Evolutionary conservation across 331 rosid genomes (phyloP).

Genomic region (Acacia concinna): DNA sequence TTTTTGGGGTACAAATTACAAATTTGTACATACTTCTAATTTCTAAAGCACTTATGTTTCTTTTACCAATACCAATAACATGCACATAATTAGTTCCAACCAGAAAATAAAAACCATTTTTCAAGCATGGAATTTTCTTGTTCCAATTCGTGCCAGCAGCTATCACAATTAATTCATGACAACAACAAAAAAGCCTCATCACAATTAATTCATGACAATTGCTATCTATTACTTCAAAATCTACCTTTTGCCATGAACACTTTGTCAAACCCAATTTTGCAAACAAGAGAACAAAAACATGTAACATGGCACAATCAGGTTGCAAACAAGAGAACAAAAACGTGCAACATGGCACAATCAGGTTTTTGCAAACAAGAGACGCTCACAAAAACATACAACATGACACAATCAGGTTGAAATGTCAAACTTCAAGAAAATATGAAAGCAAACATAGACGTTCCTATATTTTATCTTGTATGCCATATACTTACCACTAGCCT

Average conservation of each 20-base stretch:
- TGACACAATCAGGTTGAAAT: neutral
- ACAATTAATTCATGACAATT: neutral
- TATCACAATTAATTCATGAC: neutral
- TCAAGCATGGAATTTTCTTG: neutral
- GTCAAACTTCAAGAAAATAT: neutral
- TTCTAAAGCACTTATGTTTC: neutral
- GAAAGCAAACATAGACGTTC: neutral
- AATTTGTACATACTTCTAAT: neutral
- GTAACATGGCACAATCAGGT: neutral
- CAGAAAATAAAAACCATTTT: neutral
- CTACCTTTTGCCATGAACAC: neutral
- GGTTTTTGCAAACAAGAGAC: neutral
- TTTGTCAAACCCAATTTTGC: neutral
- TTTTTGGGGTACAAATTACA: neutral
- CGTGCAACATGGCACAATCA: neutral
- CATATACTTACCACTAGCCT: neutral
- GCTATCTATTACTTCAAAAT: neutral
- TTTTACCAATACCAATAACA: neutral
- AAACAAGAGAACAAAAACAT: neutral
- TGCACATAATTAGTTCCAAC: neutral
- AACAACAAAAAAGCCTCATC: neutral
- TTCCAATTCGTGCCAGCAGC: neutral
- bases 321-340: neutral
- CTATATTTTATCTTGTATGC: neutral
- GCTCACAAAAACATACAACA: neutral